Evolutionary conservation across 305 asterid genomes (phyloP).

Genomic region (Andrographis paniculata): DNA sequence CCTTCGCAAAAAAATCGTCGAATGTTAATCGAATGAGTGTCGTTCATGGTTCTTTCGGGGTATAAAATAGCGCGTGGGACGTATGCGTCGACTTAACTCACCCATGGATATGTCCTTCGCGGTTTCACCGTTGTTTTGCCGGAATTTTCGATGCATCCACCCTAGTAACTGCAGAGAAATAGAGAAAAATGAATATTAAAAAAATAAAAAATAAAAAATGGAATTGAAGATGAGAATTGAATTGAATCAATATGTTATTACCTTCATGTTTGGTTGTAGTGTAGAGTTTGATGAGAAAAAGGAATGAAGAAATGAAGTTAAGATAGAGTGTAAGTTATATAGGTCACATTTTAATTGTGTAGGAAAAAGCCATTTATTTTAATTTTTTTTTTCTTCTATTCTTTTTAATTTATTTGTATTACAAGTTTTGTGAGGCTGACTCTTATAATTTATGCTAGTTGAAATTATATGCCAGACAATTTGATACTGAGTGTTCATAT

Average conservation of each 20-base stretch:
- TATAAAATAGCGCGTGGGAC: too few species aligned
- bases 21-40: too few species aligned
- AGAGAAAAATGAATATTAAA: constrained; percentile 16
- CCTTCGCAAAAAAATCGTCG: too few species aligned
- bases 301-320: constrained; percentile 19
- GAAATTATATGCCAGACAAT: too few species aligned
- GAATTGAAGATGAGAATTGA: neutral
- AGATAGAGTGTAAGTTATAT: constrained; percentile 21
- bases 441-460: too few species aligned
- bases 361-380: constrained; percentile 10
- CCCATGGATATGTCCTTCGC: constrained; percentile 61
- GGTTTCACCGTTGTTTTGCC: constrained; percentile 63
- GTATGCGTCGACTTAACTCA: constrained; percentile 37
- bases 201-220: constrained; percentile 3
- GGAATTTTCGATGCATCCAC: constrained; percentile 94
- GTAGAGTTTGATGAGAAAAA: constrained; percentile 23
- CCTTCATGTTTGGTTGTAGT: constrained; percentile 33
- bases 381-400: neutral
- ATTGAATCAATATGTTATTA: constrained; percentile 17
- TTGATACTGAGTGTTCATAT: too few species aligned
- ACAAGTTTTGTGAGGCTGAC: too few species aligned
- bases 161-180: constrained; percentile 64
- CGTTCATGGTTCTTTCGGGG: too few species aligned
- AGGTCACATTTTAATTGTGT: constrained; percentile 11
- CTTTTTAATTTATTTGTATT: too few species aligned